Evolutionary conservation across 1,139 yeast species (phyloP).

Genomic region (Geotrichum citri-aurantii): DNA sequence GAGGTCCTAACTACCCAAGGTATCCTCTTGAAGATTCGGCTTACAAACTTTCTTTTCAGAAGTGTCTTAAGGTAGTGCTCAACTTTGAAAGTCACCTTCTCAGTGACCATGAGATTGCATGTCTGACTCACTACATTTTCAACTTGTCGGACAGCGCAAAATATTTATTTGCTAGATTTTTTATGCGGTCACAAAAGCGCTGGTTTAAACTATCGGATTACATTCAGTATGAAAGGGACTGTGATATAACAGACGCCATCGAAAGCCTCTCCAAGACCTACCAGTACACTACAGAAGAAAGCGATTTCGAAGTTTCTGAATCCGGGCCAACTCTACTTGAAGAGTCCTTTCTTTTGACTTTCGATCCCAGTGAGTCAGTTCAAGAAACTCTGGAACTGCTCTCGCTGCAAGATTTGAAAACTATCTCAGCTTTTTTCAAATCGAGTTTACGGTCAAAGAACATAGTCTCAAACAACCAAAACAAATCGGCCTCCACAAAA

Average conservation of each 20-base stretch:
- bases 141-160: constrained; percentile 9
- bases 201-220: constrained; percentile 15
- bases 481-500: background rate
- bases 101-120: constrained; percentile 11
- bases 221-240: constrained; percentile 12
- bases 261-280: constrained; percentile 5
- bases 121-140: constrained; percentile 9
- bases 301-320: background rate
- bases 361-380: constrained; percentile 5
- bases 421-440: background rate
- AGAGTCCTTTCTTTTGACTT: constrained; percentile 7
- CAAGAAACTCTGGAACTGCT: constrained; percentile 4
- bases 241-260: constrained; percentile 9
- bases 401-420: constrained; percentile 3
- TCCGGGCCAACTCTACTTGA: background rate
- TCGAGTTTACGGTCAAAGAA: background rate
- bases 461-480: background rate
- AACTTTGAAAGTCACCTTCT: constrained; percentile 9
- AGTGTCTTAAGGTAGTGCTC: constrained; percentile 6
- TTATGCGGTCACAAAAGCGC: constrained; percentile 10
- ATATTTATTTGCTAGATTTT: constrained; percentile 14
- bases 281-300: constrained; percentile 5
- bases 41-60: constrained; percentile 9
- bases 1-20: constrained; percentile 3
- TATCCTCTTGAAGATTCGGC: constrained; percentile 15